Base-by-base conservation (phyloP, 2,329 filamentous ascomycete species). In the Scedosporium minutisporum region DNA sequence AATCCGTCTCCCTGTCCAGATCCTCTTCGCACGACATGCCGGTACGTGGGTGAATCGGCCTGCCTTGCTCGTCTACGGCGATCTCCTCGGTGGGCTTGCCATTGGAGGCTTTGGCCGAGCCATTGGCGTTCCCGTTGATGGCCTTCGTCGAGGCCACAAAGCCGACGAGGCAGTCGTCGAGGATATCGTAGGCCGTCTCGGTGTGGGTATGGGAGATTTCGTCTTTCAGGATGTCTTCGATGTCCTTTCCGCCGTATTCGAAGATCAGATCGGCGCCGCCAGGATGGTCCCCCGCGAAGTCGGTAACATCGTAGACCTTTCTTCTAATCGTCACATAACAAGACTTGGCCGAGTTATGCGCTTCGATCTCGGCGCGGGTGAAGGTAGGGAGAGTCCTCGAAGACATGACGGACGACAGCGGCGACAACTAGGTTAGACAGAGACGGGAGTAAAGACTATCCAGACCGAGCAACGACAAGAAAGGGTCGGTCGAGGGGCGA, bases 261-360 rank as follows among this genome's bases (percentile, higher is more conserved):
- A 97, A 80, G 65, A 99, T 88, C 68, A 97, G 79, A 65, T 96
- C 90, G 69, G 86, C 85, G 64, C 95, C 95, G 68, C 95, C 95
- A 25, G 95, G 95, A 73, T 99, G 95, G 67, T 92, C 87, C 61
- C 92, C 86, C 65, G 97, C 76, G 71, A 99, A 99, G 63, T 90
- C 86, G 64, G 95, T 97, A 66, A 99, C 83, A 79, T 99, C 93
- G 82, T 92, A 99, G 68, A 99, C 93, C 69, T 93, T 96, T 64
- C 84, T 83, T 65, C 91, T 93, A 62, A 97, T 81, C 3, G 90
- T 95, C 68, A 99, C 93, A 80, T 93, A 99, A 80, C 93, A 97
- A 58, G 91, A 96, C 71, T 91, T 85, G 59, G 79, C 78, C 57
- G 85, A 87, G 74, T 90, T 93, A 76, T 96, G 92, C 68, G 86